Percentiles rank a stretch among this genome's conserved stretches.
Evolutionary conservation across 768 basidiomycete genomes (phyloP).

Genomic region (Roridomyces roridus): DNA sequence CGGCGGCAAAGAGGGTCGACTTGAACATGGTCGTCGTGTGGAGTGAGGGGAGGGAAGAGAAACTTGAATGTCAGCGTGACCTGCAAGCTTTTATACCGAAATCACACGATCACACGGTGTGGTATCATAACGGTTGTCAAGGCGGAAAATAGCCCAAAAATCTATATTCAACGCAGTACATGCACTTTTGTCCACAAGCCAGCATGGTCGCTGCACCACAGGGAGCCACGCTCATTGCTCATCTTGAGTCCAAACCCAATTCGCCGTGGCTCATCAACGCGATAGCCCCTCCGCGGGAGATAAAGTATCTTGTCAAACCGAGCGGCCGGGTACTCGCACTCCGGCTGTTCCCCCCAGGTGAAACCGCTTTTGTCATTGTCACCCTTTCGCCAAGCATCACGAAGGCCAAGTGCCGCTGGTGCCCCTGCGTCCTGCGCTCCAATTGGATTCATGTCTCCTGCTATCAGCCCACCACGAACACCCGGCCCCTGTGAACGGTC

Average conservation of each 20-base stretch:
- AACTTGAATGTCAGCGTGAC: conserved; percentile 21
- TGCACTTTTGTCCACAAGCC: conserved; percentile 56
- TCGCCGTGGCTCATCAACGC: conserved; percentile 56
- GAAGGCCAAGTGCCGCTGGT: conserved; percentile 51
- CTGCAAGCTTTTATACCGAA: conserved; percentile 17
- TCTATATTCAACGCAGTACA: conserved; percentile 26
- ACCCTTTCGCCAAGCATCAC: conserved; percentile 63
- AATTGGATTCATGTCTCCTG: conserved; percentile 79
- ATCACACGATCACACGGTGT: background rate
- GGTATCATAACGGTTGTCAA: no score
- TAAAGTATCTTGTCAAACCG: conserved; percentile 75
- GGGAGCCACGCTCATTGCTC: conserved; percentile 32
- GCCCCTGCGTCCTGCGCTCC: conserved; percentile 48
- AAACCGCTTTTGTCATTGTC: conserved; percentile 51
- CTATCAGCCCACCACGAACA: conserved; percentile 64
- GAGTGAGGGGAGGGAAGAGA: conserved; percentile 34
- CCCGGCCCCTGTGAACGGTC: conserved; percentile 22
- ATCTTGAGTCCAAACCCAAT: conserved; percentile 64
- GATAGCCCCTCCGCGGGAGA: conserved; percentile 51
- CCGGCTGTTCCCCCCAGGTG: conserved; percentile 77
- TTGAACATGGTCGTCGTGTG: conserved; percentile 51
- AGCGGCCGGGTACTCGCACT: conserved; percentile 49
- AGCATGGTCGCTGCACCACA: conserved; percentile 74
- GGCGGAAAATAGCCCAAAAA: conserved; percentile 4
- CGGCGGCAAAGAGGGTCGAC: conserved; percentile 44